Base-by-base conservation (phyloP, 2,329 filamentous ascomycete species). In the Lecanicillium sp. region DNA sequence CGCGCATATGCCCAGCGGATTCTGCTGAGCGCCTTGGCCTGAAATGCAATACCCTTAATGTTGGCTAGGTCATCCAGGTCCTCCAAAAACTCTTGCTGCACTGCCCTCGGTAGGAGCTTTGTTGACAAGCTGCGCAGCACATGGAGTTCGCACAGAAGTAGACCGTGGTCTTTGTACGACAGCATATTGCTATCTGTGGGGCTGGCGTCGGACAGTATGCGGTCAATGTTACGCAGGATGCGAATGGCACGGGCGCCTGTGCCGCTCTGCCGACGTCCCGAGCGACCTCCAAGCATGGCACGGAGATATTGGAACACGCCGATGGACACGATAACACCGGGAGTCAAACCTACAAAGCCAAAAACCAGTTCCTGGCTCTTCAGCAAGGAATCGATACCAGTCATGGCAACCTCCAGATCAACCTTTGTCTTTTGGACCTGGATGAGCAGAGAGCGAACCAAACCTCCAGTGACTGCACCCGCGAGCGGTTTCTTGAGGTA, bases 361-460 rank as follows among this genome's bases (percentile, higher is more conserved):
- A 98, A 98, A 20, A 98, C 87, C 40, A 98, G 77, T 63, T 98
- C 91, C 62, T 98, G 93, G 60, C 90, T 96, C 70, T 93, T 95
- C 50, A 98, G 76, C 26, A 98, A 77, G 27, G 89, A 82, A 71
- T 98, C 91, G 55, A 98, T 98, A 15, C 93, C 93, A 51, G 87
- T 89, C 70, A 98, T 90, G 12, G 93, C 93, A 52, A 97, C 84
- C 66, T 98, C 93, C 11, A 98, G 83, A 61, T 98, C 93, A 8
- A 98, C 93, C 71, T 98, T 98, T 19, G 93, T 97, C 75, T 98
- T 98, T 61, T 98, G 93, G 30, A 98, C 84, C 62, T 98, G 93
- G 48, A 98, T 97, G 37, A 98, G 74, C 23, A 98, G 79, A 4
- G 91, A 90, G 44, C 91, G 84, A 29, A 97, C 79, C 23, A 98